phyloP scores from a whole-genome alignment of 495 filamentous ascomycete species.

The Poronia punctata region DNA sequence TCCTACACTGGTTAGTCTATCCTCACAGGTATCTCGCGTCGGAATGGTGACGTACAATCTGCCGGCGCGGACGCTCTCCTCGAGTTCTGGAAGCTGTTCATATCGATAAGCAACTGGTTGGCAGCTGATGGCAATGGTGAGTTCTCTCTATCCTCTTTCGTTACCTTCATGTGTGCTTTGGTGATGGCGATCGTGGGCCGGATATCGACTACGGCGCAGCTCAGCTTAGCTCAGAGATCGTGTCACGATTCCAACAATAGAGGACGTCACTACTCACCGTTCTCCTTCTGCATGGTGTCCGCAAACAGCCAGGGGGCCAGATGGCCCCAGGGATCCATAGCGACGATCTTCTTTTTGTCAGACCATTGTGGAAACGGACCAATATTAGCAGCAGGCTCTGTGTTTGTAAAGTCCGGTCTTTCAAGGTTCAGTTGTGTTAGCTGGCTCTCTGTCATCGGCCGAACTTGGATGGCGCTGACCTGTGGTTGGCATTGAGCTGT shows the following conservation, averaged over 20 bases:
- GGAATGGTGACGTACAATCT: slow-evolving; percentile 44
- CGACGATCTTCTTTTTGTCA: slow-evolving; percentile 90
- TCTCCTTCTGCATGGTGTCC: slow-evolving; percentile 58
- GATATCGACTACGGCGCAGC: slow-evolving; percentile 58
- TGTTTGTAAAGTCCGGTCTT: slow-evolving; percentile 86
- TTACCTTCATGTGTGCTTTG: slow-evolving; percentile 84
- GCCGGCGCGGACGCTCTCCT: slow-evolving; percentile 73
- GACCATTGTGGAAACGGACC: slow-evolving; percentile 85
- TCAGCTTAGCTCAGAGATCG: slow-evolving; percentile 14
- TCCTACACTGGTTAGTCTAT: slow-evolving; percentile 30
- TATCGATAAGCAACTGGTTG: slow-evolving; percentile 15
- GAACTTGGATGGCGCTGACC: slow-evolving; percentile 29
- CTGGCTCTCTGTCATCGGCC: no score
- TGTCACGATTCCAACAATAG: not conserved
- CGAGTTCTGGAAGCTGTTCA: slow-evolving; percentile 72
- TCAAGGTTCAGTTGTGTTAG: not conserved
- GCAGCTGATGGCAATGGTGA: no score
- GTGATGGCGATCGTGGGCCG: slow-evolving; percentile 92
- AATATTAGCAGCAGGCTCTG: slow-evolving; percentile 80
- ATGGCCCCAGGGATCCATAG: slow-evolving; percentile 94
- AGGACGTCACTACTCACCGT: slow-evolving; percentile 29
- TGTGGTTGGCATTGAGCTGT: slow-evolving; percentile 76
- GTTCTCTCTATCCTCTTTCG: not conserved
- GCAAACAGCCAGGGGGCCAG: slow-evolving; percentile 76
- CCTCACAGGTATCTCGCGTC: not conserved